Conservation (phyloP, 73 alveolate species). For the Symbiodinium pilosum region DNA sequence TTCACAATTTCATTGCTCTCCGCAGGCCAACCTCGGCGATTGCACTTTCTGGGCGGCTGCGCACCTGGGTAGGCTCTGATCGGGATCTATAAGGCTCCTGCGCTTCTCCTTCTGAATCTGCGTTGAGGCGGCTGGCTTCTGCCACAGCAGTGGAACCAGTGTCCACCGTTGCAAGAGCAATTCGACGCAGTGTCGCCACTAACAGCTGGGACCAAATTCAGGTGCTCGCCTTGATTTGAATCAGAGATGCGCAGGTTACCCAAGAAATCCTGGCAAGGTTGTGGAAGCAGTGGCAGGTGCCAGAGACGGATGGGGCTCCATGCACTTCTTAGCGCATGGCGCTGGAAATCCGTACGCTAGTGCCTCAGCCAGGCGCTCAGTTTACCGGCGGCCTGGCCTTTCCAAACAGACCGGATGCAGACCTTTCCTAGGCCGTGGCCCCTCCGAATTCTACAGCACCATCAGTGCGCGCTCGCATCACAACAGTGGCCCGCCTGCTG, state of each 20-base stretch:
- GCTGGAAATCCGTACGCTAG: slow-evolving; percentile 89
- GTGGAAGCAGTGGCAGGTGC: slow-evolving; percentile 56
- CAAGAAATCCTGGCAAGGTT: slow-evolving; percentile 4
- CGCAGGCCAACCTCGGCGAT: slow-evolving; percentile 83
- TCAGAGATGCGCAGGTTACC: too few relatives aligned
- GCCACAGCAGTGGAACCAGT: slow-evolving; percentile 62
- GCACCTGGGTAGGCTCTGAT: slow-evolving; percentile 52
- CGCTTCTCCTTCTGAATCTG: neutral
- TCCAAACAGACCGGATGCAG: too few relatives aligned
- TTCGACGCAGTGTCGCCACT: slow-evolving; percentile 15
- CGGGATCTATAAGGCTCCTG: neutral
- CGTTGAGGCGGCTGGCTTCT: slow-evolving; percentile 13
- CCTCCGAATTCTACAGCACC: neutral
- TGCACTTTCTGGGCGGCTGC: slow-evolving; percentile 65
- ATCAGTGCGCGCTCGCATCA: neutral
- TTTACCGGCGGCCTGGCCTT: neutral
- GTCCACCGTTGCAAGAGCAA: slow-evolving; percentile 27
- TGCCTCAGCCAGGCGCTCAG: slow-evolving; percentile 17
- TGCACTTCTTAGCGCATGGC: slow-evolving; percentile 52
- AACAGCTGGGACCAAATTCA: slow-evolving; percentile 50
- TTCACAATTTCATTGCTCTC: neutral
- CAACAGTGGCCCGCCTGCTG: neutral
- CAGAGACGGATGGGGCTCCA: slow-evolving; percentile 24
- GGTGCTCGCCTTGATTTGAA: neutral
- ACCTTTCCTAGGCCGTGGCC: neutral